Conservation (phyloP, 257 asterid genomes). For the Osmanthus fragrans region DNA sequence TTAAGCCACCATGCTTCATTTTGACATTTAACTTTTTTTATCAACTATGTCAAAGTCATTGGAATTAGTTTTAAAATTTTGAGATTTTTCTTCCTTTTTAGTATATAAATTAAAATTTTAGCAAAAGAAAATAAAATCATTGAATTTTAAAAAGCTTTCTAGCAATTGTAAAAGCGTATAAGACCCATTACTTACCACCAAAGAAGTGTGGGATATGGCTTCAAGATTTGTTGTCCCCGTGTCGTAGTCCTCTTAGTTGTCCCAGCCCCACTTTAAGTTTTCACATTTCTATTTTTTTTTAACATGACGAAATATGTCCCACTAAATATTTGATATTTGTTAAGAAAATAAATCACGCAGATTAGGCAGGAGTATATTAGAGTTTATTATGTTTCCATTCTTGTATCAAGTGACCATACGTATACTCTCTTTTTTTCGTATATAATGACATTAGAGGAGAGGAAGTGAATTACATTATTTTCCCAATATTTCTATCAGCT, state of each 20-base stretch:
- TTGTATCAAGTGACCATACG: no score
- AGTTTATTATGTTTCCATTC: no score
- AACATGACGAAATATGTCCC: background rate
- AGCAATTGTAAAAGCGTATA: background rate
- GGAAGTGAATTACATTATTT: no score
- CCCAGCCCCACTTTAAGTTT: background rate
- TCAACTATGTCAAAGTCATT: background rate
- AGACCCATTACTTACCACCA: background rate
- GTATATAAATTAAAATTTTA: background rate
- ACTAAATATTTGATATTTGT: background rate
- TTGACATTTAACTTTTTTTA: background rate
- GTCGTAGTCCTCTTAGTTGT: background rate
- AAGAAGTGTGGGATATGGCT: background rate
- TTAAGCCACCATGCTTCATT: slow-evolving; percentile 4
- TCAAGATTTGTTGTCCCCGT: background rate
- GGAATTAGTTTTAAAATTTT: background rate
- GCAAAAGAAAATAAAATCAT: background rate
- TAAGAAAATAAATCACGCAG: no score
- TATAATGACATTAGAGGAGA: no score
- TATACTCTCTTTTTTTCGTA: no score
- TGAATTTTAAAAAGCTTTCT: background rate
- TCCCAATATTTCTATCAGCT: no score
- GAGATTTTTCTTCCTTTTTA: background rate
- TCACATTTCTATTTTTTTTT: background rate
- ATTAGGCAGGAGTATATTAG: no score